A percentile compares a stretch with the other conserved stretches of the same genome.
These are phyloP conservation scores for Epicoccum nigrum DNA, from an alignment of 2,329 filamentous ascomycete genomes.

Conservation along the genomic window DNA sequence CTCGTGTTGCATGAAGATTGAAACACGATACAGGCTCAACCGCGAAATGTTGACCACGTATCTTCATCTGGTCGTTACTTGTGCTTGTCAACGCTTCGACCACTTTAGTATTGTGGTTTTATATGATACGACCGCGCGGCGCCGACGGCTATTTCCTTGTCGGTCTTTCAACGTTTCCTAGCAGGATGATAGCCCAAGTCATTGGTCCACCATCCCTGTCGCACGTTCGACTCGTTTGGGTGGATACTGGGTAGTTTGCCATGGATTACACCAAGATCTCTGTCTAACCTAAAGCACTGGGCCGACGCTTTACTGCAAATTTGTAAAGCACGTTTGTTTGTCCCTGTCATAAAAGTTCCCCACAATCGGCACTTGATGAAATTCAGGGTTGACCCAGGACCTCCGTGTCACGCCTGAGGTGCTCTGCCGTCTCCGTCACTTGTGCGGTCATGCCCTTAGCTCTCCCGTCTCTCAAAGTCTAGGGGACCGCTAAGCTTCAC, in stretches of 20 bases:
- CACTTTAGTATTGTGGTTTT: slow-evolving; percentile 18
- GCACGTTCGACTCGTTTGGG: slow-evolving; percentile 15
- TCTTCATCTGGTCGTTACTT: neutral
- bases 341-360: slow-evolving; percentile 12
- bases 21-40: neutral
- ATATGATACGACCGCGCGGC: slow-evolving; percentile 37
- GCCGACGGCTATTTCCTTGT: slow-evolving; percentile 26
- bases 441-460: slow-evolving; percentile 11
- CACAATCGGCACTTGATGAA: slow-evolving; percentile 16
- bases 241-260: slow-evolving; percentile 8
- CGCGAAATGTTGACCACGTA: neutral
- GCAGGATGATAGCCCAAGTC: neutral
- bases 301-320: slow-evolving; percentile 12
- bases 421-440: slow-evolving; percentile 7
- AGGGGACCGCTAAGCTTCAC: slow-evolving; percentile 40
- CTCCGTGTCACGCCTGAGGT: slow-evolving; percentile 4
- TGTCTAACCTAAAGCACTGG: slow-evolving; percentile 15
- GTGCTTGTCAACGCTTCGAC: slow-evolving; percentile 13
- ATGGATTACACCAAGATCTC: slow-evolving; percentile 19
- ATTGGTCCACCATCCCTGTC: slow-evolving; percentile 15
- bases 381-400: slow-evolving; percentile 13
- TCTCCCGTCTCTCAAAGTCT: slow-evolving; percentile 8
- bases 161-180: slow-evolving; percentile 9
- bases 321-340: slow-evolving; percentile 12
- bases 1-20: neutral